Percentiles rank a stretch among this genome's conserved stretches.
Conservation (phyloP, 192 early-diverging fungal species). For the Rhizophagus prolifer region DNA sequence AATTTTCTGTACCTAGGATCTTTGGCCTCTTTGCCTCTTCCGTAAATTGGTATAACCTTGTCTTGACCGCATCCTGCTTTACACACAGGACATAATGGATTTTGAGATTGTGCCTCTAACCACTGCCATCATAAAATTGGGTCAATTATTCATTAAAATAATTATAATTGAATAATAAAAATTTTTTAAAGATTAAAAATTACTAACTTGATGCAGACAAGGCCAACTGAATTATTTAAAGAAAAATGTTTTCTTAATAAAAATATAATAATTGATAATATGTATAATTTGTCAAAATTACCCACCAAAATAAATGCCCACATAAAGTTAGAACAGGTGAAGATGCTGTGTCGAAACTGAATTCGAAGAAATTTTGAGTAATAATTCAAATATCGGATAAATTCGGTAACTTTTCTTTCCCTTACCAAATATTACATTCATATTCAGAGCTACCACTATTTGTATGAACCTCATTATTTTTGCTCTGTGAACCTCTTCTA, state of each 20-base stretch:
- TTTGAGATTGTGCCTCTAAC: slow-evolving; percentile 66
- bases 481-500: background rate
- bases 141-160: background rate
- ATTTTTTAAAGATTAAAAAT: background rate
- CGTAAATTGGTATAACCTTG: slow-evolving; percentile 83
- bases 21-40: slow-evolving; percentile 71
- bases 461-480: background rate
- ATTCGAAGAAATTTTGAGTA: background rate
- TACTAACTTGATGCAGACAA: slow-evolving; percentile 25
- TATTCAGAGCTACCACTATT: slow-evolving; percentile 14
- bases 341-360: slow-evolving; percentile 73
- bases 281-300: background rate
- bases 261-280: background rate
- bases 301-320: slow-evolving; percentile 76
- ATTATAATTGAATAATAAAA: background rate
- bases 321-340: slow-evolving; percentile 76
- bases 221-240: slow-evolving; percentile 9
- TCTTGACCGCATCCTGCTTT: slow-evolving; percentile 83
- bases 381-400: background rate
- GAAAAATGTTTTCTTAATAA: background rate
- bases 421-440: slow-evolving; percentile 31
- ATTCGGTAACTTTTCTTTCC: too few relatives aligned
- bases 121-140: slow-evolving; percentile 52
- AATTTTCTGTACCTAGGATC: slow-evolving; percentile 60
- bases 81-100: slow-evolving; percentile 80